These are phyloP conservation scores for Kazachstania africana DNA, from an alignment of 805 yeast genomes.

Conservation along the genomic window DNA sequence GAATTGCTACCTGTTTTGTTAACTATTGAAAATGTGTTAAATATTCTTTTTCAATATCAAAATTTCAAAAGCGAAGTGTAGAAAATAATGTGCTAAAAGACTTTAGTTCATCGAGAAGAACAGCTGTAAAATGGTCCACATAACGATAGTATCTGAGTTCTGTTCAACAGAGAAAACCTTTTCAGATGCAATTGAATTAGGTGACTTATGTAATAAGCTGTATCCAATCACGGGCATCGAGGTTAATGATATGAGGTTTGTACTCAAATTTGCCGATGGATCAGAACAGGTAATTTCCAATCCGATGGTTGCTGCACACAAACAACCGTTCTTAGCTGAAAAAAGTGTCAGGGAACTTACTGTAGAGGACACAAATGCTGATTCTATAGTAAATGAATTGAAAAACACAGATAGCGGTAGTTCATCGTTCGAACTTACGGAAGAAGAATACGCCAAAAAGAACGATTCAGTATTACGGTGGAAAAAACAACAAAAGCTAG, in stretches of 20 bases:
- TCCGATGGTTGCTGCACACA: too few species aligned
- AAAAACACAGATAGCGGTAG: constrained; percentile 5
- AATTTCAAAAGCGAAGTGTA: too few species aligned
- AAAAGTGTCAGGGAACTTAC: too few species aligned
- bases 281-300: too few species aligned
- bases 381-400: constrained; percentile 37
- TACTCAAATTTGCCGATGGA: not conserved
- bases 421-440: constrained; percentile 11
- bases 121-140: constrained; percentile 5
- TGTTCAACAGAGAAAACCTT: constrained; percentile 13
- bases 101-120: too few species aligned
- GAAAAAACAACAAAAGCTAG: constrained; percentile 60
- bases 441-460: constrained; percentile 37
- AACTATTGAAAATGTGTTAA: too few species aligned
- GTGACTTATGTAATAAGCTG: constrained; percentile 14
- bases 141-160: constrained; percentile 12
- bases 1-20: not conserved
- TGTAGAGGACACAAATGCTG: constrained; percentile 44
- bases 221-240: constrained; percentile 19
- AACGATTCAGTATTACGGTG: constrained; percentile 59
- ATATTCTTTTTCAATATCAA: too few species aligned
- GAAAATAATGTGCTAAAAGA: too few species aligned
- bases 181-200: constrained; percentile 6
- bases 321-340: too few species aligned
- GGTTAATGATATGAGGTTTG: constrained; percentile 18